Base-by-base conservation (phyloP, 1,284 basidiomycete genomes). In the Sanguinoderma infundibulare region DNA sequence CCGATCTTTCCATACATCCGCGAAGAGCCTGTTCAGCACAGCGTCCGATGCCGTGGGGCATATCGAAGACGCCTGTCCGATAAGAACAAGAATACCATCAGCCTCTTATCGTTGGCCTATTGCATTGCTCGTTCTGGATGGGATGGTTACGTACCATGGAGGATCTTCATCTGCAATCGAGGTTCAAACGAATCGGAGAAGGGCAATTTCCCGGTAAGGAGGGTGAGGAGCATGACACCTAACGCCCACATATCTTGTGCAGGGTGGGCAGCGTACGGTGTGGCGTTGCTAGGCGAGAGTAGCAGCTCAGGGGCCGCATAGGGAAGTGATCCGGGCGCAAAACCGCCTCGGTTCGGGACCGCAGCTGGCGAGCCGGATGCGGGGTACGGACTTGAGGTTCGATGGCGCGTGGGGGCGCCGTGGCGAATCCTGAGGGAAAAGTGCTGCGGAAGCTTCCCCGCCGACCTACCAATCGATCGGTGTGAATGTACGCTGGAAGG, bases 181-280 rank as follows among this genome's bases (percentile, higher is more conserved):
- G 94, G 95, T 73, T 98, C 96, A 71, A 94, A 98, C 0, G 89
- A 79, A 74, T 98, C 96, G 32, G 74, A 78, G 73, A 98, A 98
- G 0, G 96, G 96, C 3, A 98, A 78, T 32, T 82, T 80, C 2
- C 94, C 94, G 0, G 88, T 89, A 32, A 98, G 81, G 3, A 98
- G 81, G 4, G 90, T 87, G 70, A 95, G 94, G 0, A 98, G 84
- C 68, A 97, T 84, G 55, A 96, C 89, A 0, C 96, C 96, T 1
- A 97, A 77, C 0, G 96, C 95, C 96, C 96, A 98, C 35, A 98
- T 89, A 68, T 98, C 96, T 72, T 95, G 92, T 0, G 91, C 86
- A n/a, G 90, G 86, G 69, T 86, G 74, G 6, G 83, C 75, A 61
- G 73, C 70, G 69, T 74, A 68, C 15, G 73, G 60, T 67, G 67